Base-by-base conservation (phyloP, 1,284 basidiomycete species). In the Pascua guehoae region DNA sequence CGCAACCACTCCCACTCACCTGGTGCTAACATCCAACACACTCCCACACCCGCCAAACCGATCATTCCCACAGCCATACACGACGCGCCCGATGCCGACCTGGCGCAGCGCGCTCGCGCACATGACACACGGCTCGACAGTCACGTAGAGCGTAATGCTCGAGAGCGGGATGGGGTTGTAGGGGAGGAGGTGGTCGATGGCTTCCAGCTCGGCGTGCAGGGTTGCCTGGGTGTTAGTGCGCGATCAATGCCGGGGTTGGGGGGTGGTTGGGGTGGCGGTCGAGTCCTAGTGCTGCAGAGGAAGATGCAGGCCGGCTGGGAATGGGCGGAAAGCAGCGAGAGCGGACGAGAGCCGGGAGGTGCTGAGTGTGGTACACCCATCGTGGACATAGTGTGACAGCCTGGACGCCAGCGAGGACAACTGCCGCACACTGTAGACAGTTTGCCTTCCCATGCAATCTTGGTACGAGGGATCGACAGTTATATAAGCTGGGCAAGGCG, bases 91-190 rank as follows among this genome's bases (percentile, higher is more conserved):
- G 69, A 99, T 93, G 8, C 95, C 94, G 59, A 95, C 79, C 77
- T 98, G 95, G 50, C 95, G 84, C 47, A 98, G 81, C 7, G 95
- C 96, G 36, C 89, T 91, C 5, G 93, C 91, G 66, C 96, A 99
- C 96, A 99, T 98, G 71, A 98, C 91, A 76, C 96, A 99, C 0
- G 96, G 96, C 78, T 99, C 96, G 53, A 99, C 94, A 0, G 96
- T 98, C 53, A 98, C 96, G 74, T 98, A 99, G 16, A 98, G 85
- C 2, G 86, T 91, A 18, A 91, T 94, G 12, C 84, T 81, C 1
- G 82, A 82, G 44, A 98, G 83, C 4, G 91, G 88, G 76, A 50
- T 71, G 47, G 66, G 81, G 74, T 73, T 65, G 67, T 86, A 81
- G 0, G 86, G 82, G 12, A 98, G 80, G 61, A 99, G 92, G 66